These are phyloP conservation scores for Apiospora phragmitis DNA, from an alignment of 2,329 filamentous ascomycete species.

Conservation along the genomic window DNA sequence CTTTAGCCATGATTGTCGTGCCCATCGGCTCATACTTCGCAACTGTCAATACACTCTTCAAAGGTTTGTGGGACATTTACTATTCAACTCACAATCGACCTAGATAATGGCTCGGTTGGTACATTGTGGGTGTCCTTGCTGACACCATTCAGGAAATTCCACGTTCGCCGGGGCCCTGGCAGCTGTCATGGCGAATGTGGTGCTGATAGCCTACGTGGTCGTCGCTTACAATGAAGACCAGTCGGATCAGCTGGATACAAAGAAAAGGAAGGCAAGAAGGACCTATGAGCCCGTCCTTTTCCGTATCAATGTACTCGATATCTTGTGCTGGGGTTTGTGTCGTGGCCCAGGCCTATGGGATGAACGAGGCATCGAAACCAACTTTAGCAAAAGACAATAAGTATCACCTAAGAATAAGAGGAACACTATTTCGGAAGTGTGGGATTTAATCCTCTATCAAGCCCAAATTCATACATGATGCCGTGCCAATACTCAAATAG, in stretches of 20 bases:
- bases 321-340: neutral
- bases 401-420: neutral
- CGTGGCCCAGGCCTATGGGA: neutral
- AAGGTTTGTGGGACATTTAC: constrained; percentile 53
- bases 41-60: constrained; percentile 74
- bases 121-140: neutral
- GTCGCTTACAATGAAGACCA: constrained; percentile 89
- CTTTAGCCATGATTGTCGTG: constrained; percentile 82
- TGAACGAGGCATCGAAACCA: neutral
- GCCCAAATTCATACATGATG: neutral
- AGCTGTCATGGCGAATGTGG: constrained; percentile 87
- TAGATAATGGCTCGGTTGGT: neutral
- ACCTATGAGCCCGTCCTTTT: constrained; percentile 15
- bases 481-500: neutral
- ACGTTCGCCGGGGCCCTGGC: constrained; percentile 85
- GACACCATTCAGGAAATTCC: constrained; percentile 67
- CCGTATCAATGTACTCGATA: neutral
- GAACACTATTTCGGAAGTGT: neutral
- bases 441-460: neutral
- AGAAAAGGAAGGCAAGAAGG: constrained; percentile 51
- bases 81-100: neutral
- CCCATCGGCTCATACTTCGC: constrained; percentile 90
- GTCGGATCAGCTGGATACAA: constrained; percentile 45
- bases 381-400: neutral
- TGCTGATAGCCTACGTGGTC: constrained; percentile 86